Percentiles rank a stretch among this genome's conserved stretches.
Conservation (phyloP, 2,329 filamentous ascomycete genomes). For the Talaromyces atroroseus region DNA sequence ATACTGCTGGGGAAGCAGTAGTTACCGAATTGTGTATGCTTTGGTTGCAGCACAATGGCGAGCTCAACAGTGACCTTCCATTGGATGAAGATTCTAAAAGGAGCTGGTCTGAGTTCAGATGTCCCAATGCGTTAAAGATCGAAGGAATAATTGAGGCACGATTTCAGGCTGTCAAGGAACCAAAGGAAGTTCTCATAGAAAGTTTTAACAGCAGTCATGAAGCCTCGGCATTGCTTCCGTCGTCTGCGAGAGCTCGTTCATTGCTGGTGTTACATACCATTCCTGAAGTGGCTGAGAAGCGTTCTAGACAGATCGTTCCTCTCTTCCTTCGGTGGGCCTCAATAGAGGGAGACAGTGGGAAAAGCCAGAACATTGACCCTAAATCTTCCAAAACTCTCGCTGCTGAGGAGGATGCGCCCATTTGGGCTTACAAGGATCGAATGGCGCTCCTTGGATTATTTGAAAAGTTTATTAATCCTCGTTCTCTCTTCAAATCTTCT, state of each 20-base stretch:
- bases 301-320: slow-evolving; percentile 78
- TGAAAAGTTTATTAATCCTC: slow-evolving; percentile 78
- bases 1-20: slow-evolving; percentile 64
- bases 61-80: neutral
- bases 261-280: slow-evolving; percentile 70
- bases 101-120: slow-evolving; percentile 63
- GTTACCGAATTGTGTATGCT: slow-evolving; percentile 68
- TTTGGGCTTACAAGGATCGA: slow-evolving; percentile 60
- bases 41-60: slow-evolving; percentile 57
- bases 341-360: slow-evolving; percentile 42
- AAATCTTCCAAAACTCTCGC: slow-evolving; percentile 22
- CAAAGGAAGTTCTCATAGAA: slow-evolving; percentile 55
- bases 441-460: slow-evolving; percentile 79
- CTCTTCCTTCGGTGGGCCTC: slow-evolving; percentile 77
- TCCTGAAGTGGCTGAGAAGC: slow-evolving; percentile 75
- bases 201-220: slow-evolving; percentile 61
- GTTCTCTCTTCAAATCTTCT: slow-evolving; percentile 69
- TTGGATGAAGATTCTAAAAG: slow-evolving; percentile 21
- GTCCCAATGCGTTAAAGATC: slow-evolving; percentile 64
- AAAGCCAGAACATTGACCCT: slow-evolving; percentile 18
- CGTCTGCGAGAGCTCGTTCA: slow-evolving; percentile 65
- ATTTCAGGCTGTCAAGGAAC: slow-evolving; percentile 49
- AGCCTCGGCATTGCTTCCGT: slow-evolving; percentile 28
- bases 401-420: slow-evolving; percentile 19
- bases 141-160: slow-evolving; percentile 48